These are phyloP conservation scores for Ogataea corticis DNA, from an alignment of 805 yeast genomes.

Conservation along the genomic window DNA sequence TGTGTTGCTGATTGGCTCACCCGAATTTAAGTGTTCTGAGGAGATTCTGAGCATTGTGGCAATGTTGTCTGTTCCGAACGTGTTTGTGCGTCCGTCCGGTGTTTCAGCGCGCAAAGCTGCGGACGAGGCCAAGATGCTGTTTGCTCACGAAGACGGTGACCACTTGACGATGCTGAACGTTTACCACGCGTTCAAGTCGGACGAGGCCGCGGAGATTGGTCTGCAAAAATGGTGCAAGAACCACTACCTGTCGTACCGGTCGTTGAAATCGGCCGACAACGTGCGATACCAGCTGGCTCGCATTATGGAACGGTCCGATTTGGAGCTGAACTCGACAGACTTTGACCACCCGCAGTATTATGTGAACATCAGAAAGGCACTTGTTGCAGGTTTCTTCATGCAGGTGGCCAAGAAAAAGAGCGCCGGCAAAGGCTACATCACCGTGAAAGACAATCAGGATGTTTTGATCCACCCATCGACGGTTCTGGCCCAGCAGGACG, in stretches of 20 bases:
- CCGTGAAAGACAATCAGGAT: conserved; percentile 95
- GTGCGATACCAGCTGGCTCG: conserved; percentile 82
- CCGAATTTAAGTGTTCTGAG: conserved; percentile 82
- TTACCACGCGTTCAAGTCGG: conserved; percentile 76
- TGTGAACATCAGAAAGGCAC: conserved; percentile 79
- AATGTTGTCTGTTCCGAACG: conserved; percentile 86
- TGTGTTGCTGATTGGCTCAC: conserved; percentile 85
- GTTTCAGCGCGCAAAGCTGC: conserved; percentile 84
- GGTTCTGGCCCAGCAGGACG: conserved; percentile 82
- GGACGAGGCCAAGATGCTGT: conserved; percentile 82
- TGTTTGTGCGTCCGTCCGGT: conserved; percentile 90
- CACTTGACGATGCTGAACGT: conserved; percentile 90
- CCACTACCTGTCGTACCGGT: conserved; percentile 79
- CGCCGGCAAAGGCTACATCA: conserved; percentile 80
- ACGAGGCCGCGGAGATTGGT: conserved; percentile 68
- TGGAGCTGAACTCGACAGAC: conserved; percentile 70
- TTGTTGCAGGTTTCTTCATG: conserved; percentile 95
- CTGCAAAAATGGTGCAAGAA: conserved; percentile 88
- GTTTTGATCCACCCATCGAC: conserved; percentile 93
- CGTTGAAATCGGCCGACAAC: conserved; percentile 81
- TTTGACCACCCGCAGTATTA: conserved; percentile 65
- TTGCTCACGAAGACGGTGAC: conserved; percentile 95
- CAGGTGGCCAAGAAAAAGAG: conserved; percentile 93
- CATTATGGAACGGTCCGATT: conserved; percentile 77
- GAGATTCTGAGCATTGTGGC: conserved; percentile 89